phyloP scores from a whole-genome alignment of 2,329 filamentous ascomycete species.

The Amphichorda felina region DNA sequence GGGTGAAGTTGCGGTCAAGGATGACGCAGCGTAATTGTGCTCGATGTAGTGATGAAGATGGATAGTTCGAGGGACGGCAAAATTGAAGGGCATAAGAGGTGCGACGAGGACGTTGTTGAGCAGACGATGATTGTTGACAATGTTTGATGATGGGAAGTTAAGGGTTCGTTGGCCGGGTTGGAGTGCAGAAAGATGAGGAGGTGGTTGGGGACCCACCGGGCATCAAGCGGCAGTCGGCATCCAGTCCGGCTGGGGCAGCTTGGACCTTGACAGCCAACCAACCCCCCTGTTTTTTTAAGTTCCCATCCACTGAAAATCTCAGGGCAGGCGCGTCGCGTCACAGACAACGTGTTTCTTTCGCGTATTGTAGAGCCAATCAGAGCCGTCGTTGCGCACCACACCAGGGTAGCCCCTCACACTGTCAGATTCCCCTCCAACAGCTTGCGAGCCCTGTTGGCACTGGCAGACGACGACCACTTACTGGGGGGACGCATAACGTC shows the following conservation, averaged over 20 bases:
- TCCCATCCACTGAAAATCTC: not conserved
- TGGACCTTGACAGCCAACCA: not conserved
- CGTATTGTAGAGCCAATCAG: not conserved
- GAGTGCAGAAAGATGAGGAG: constrained; percentile 1
- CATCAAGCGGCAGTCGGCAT: not conserved
- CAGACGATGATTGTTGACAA: not conserved
- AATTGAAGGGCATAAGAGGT: too few relatives aligned
- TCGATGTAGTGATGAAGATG: not conserved
- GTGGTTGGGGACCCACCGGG: not conserved
- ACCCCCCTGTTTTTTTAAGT: not conserved
- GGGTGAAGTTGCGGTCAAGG: too few relatives aligned
- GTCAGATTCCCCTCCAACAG: too few relatives aligned
- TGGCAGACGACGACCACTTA: not conserved
- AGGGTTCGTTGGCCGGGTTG: constrained; percentile 1
- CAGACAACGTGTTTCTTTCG: constrained; percentile 1
- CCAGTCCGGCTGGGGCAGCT: not conserved
- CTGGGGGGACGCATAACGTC: not conserved
- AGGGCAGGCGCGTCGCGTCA: not conserved
- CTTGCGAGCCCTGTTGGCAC: too few relatives aligned
- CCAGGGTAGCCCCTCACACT: not conserved
- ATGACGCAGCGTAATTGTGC: too few relatives aligned
- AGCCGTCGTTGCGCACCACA: too few relatives aligned
- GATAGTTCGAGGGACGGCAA: too few relatives aligned
- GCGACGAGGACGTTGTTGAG: too few relatives aligned
- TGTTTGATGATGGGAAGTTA: not conserved